phyloP scores from a whole-genome alignment of 495 filamentous ascomycete species.

The Hypoxylon trugodes region DNA sequence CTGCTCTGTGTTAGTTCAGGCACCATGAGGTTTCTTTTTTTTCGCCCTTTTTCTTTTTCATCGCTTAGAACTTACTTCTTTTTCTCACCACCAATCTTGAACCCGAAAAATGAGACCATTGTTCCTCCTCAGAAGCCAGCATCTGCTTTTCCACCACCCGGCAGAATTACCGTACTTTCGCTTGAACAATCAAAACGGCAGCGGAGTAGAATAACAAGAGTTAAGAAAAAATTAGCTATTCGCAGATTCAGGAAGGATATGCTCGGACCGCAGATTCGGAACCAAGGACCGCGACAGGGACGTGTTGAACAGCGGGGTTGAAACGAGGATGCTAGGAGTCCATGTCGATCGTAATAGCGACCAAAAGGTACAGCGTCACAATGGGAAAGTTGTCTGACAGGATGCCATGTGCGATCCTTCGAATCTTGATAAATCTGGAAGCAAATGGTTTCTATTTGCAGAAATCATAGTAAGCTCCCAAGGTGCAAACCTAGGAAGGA shows the following conservation, averaged over 20 bases:
- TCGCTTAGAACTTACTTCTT: slow-evolving; percentile 63
- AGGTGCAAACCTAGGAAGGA: neutral
- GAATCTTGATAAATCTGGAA: slow-evolving; percentile 15
- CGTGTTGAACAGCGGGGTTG: slow-evolving; percentile 40
- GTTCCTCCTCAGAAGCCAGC: slow-evolving; percentile 27
- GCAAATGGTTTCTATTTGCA: slow-evolving; percentile 23
- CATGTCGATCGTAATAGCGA: slow-evolving; percentile 42
- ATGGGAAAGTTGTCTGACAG: slow-evolving; percentile 16
- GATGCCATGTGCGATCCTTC: slow-evolving; percentile 32
- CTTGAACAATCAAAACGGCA: slow-evolving; percentile 7
- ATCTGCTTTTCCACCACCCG: slow-evolving; percentile 27
- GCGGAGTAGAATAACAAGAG: slow-evolving; percentile 14
- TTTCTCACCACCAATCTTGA: slow-evolving; percentile 56
- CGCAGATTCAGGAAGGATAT: slow-evolving; percentile 23
- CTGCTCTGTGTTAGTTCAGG: slow-evolving; percentile 38
- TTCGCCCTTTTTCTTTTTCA: no score
- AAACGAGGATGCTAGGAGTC: slow-evolving; percentile 38
- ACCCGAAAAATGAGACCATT: slow-evolving; percentile 61
- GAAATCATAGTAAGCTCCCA: slow-evolving; percentile 4
- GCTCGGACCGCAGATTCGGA: slow-evolving; percentile 38
- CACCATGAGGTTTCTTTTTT: neutral
- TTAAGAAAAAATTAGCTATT: slow-evolving; percentile 14
- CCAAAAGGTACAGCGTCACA: slow-evolving; percentile 16
- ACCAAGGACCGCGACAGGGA: slow-evolving; percentile 32
- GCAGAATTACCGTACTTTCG: slow-evolving; percentile 10